These are phyloP conservation scores for Ilex asprella DNA, from an alignment of 257 asterid species.

Conservation along the genomic window DNA sequence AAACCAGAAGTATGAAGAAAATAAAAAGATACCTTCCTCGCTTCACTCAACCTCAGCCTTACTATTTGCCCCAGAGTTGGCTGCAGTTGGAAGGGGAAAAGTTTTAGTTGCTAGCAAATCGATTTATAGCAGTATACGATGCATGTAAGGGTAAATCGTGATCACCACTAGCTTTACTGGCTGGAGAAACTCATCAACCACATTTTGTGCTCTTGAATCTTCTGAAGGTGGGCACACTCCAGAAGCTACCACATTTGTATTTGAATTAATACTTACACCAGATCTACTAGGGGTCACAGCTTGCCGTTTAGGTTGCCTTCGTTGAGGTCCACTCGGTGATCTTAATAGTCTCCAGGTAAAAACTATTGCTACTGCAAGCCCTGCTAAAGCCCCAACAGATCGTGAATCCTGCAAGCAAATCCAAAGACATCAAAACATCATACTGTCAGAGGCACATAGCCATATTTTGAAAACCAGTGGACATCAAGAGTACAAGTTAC, in stretches of 20 bases:
- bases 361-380: slow-evolving; percentile 73
- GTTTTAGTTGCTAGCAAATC: background rate
- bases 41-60: slow-evolving; percentile 79
- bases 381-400: slow-evolving; percentile 78
- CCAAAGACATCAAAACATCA: background rate
- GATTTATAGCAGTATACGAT: background rate
- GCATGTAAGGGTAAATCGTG: background rate
- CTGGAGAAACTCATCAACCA: slow-evolving; percentile 75
- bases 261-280: slow-evolving; percentile 33
- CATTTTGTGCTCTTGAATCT: slow-evolving; percentile 62
- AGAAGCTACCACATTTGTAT: slow-evolving; percentile 28
- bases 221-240: slow-evolving; percentile 37
- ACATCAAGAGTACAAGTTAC: too few species aligned
- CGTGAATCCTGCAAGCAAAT: slow-evolving; percentile 54
- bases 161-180: slow-evolving; percentile 47
- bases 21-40: slow-evolving; percentile 62
- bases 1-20: background rate
- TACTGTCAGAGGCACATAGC: too few species aligned
- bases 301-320: slow-evolving; percentile 65
- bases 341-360: slow-evolving; percentile 82
- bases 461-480: too few species aligned
- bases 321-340: slow-evolving; percentile 57
- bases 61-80: slow-evolving; percentile 80
- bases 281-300: slow-evolving; percentile 49
- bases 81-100: slow-evolving; percentile 32